Evolutionary conservation across 2,329 filamentous ascomycete genomes (phyloP).

Genomic region (Fusarium liriodendri): DNA sequence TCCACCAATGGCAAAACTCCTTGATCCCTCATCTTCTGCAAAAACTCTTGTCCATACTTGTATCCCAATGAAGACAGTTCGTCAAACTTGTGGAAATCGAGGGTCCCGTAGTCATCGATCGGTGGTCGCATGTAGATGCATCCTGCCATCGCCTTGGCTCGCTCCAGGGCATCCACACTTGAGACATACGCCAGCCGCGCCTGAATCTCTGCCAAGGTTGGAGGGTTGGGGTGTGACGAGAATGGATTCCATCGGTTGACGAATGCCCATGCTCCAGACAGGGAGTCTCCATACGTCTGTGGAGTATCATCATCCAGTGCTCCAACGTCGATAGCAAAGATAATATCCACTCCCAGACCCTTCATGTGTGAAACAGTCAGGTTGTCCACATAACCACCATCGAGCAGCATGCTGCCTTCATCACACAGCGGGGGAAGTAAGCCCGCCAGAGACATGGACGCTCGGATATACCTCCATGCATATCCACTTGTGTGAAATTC

Average conservation of each 20-base stretch:
- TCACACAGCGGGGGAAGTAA: slow-evolving; percentile 94
- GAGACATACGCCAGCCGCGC: slow-evolving; percentile 94
- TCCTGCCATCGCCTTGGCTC: slow-evolving; percentile 89
- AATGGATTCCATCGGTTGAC: slow-evolving; percentile 98
- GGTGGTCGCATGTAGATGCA: slow-evolving; percentile 98
- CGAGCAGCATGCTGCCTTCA: slow-evolving; percentile 95
- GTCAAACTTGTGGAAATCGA: slow-evolving; percentile 98
- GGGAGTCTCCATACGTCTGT: slow-evolving; percentile 91
- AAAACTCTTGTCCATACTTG: slow-evolving; percentile 82
- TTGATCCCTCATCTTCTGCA: slow-evolving; percentile 80
- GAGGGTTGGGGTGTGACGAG: slow-evolving; percentile 87
- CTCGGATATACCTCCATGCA: slow-evolving; percentile 95
- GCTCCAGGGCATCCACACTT: slow-evolving; percentile 91
- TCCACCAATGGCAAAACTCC: slow-evolving; percentile 78
- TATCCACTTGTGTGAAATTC: slow-evolving; percentile 98
- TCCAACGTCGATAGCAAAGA: slow-evolving; percentile 96
- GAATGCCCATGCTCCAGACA: slow-evolving; percentile 95
- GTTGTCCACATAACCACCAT: slow-evolving; percentile 98
- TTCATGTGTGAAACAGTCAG: slow-evolving; percentile 98
- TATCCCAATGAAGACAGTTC: slow-evolving; percentile 95
- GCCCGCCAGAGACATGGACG: slow-evolving; percentile 96
- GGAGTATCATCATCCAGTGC: slow-evolving; percentile 91
- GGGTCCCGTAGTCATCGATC: slow-evolving; percentile 90
- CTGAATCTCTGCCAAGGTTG: slow-evolving; percentile 95
- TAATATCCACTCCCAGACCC: slow-evolving; percentile 88